phyloP scores from a whole-genome alignment of 2,329 filamentous ascomycete species.

The Pseudogymnoascus sp. region DNA sequence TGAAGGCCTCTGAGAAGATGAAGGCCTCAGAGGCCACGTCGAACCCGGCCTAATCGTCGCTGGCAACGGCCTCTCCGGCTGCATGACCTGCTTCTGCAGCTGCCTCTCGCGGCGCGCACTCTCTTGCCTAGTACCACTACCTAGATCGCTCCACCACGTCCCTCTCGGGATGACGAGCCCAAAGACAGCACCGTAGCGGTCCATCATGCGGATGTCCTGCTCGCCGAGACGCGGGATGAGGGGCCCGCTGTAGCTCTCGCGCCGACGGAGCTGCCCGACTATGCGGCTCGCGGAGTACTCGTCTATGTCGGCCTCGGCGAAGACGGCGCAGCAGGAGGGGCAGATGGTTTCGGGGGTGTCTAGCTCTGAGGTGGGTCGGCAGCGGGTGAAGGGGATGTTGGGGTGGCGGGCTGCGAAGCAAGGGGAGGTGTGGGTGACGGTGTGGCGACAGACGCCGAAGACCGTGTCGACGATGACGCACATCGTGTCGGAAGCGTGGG shows the following conservation, averaged over 20 bases:
- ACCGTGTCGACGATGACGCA: not conserved
- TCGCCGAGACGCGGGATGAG: not conserved
- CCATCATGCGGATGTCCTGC: not conserved
- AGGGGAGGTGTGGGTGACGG: not conserved
- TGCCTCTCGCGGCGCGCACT: not conserved
- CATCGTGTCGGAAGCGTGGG: not conserved
- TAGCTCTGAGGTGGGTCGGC: not conserved
- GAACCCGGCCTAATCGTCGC: too few relatives aligned
- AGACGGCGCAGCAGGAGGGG: not conserved
- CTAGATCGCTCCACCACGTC: not conserved
- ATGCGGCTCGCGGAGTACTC: not conserved
- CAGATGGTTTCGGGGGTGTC: not conserved
- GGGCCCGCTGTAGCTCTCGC: not conserved
- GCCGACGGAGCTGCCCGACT: not conserved
- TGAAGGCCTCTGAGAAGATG: too few relatives aligned
- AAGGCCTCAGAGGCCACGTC: not conserved
- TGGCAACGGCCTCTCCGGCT: not conserved
- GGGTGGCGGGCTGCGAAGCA: not conserved
- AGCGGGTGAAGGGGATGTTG: not conserved
- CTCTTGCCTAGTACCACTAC: not conserved
- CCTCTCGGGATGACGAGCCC: not conserved
- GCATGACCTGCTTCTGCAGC: not conserved
- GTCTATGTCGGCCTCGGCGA: not conserved
- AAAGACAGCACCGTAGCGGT: not conserved
- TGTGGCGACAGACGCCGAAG: not conserved